Conservation (phyloP, 2,329 filamentous ascomycete genomes). For the Penicillium sp. region DNA sequence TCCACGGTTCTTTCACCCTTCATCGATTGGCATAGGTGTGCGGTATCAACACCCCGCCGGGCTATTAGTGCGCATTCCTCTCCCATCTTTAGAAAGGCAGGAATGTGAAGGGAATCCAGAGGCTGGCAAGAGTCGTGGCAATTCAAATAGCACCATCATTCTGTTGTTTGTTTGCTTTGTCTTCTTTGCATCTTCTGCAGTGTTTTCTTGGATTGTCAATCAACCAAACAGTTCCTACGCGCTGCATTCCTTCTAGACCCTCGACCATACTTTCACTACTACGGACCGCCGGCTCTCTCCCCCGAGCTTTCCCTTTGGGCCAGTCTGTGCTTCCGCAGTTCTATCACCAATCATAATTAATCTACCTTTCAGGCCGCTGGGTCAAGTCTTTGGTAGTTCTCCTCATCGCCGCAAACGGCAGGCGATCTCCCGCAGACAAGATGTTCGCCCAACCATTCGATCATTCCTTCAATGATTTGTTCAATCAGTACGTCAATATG, state of each 20-base stretch:
- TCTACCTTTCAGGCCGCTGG: slow-evolving; percentile 23
- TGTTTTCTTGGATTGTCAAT: slow-evolving; percentile 46
- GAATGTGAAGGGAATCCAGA: slow-evolving; percentile 44
- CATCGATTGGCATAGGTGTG: slow-evolving; percentile 32
- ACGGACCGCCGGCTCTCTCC: slow-evolving; percentile 29
- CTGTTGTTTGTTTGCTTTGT: slow-evolving; percentile 52
- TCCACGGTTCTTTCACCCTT: slow-evolving; percentile 24
- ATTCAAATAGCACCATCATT: slow-evolving; percentile 45
- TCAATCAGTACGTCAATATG: slow-evolving; percentile 67
- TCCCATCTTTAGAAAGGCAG: slow-evolving; percentile 37
- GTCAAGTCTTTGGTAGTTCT: slow-evolving; percentile 27
- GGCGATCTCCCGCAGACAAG: slow-evolving; percentile 54
- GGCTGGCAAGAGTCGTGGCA: slow-evolving; percentile 38
- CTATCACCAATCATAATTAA: slow-evolving; percentile 38
- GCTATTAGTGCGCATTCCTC: slow-evolving; percentile 38
- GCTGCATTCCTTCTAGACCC: slow-evolving; percentile 29
- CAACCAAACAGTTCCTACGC: slow-evolving; percentile 38
- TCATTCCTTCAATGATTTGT: slow-evolving; percentile 65
- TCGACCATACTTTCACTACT: slow-evolving; percentile 9
- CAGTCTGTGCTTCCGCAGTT: slow-evolving; percentile 24
- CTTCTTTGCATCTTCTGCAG: slow-evolving; percentile 47
- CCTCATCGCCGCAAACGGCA: slow-evolving; percentile 45
- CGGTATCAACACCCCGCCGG: slow-evolving; percentile 26
- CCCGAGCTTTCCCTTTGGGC: slow-evolving; percentile 26
- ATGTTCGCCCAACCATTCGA: slow-evolving; percentile 54